phyloP scores from a whole-genome alignment of 805 yeast genomes.

The Sporopachydermia quercuum region DNA sequence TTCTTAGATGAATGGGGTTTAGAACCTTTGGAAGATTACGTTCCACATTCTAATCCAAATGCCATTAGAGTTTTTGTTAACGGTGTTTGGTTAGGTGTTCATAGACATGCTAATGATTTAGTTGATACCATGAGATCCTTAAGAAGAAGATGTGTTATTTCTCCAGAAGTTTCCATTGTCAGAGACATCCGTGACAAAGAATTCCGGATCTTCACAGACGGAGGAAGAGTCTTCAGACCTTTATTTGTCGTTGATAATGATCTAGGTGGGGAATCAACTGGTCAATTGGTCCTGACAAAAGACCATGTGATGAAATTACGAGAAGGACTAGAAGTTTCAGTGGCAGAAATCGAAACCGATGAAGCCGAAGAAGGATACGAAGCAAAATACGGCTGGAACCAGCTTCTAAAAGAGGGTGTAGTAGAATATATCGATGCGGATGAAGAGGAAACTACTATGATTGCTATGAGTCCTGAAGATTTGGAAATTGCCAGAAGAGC shows the following conservation, averaged over 20 bases:
- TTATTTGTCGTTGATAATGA: conserved; percentile 82
- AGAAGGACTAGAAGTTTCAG: conserved; percentile 19
- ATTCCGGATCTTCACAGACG: conserved; percentile 92
- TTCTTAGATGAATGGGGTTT: conserved; percentile 98
- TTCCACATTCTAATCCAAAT: conserved; percentile 80
- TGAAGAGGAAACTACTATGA: conserved; percentile 96
- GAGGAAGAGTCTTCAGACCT: conserved; percentile 97
- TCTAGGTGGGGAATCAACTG: conserved; percentile 43
- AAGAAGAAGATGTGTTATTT: conserved; percentile 89
- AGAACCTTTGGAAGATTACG: conserved; percentile 94
- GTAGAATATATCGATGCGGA: conserved; percentile 97
- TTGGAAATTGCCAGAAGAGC: conserved; percentile 45
- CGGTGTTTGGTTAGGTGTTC: conserved; percentile 99
- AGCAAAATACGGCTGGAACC: conserved; percentile 63
- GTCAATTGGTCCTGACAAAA: conserved; percentile 72
- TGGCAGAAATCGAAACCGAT: conserved; percentile 34
- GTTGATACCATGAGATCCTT: conserved; percentile 82
- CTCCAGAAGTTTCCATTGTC: conserved; percentile 91
- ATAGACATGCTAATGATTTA: conserved; percentile 86
- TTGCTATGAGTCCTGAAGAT: conserved; percentile 98
- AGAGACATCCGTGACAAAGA: conserved; percentile 96
- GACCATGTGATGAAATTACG: conserved; percentile 65
- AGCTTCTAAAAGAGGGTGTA: conserved; percentile 69
- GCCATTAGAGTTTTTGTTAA: conserved; percentile 91
- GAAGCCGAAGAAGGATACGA: conserved; percentile 36